Evolutionary conservation across 2,329 filamentous ascomycete genomes (phyloP).

Genomic region (Penicillium sp.): DNA sequence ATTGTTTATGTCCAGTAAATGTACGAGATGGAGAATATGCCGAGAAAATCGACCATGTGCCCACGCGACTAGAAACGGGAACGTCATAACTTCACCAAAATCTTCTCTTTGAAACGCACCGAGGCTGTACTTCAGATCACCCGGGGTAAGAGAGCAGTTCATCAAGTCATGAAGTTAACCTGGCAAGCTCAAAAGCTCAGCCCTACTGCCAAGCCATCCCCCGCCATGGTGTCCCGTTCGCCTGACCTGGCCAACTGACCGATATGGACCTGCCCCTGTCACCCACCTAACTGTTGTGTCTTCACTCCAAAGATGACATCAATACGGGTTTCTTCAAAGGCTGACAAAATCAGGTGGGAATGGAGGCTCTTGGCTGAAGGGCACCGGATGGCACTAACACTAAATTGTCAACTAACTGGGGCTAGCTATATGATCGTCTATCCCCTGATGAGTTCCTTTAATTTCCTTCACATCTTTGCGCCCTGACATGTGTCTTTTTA

Average conservation of each 20-base stretch:
- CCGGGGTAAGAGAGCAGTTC: neutral
- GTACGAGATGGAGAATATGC: neutral
- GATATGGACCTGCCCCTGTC: neutral
- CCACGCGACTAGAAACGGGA: neutral
- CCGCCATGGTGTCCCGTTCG: constrained; percentile 8
- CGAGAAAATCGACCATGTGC: neutral
- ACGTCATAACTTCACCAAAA: neutral
- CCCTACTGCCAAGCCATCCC: constrained; percentile 6
- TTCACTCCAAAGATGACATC: constrained; percentile 2
- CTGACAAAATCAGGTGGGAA: constrained; percentile 14
- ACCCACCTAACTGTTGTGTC: neutral
- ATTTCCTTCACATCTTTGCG: neutral
- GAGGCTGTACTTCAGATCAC: neutral
- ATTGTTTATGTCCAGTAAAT: neutral
- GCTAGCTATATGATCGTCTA: constrained; percentile 22
- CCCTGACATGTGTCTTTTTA: constrained; percentile 5
- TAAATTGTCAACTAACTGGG: constrained; percentile 13
- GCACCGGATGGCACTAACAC: constrained; percentile 16
- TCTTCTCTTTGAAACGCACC: neutral
- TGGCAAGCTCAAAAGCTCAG: neutral
- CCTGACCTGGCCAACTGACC: constrained; percentile 22
- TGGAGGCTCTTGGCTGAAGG: neutral
- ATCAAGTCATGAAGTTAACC: neutral
- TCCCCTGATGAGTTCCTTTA: constrained; percentile 14
- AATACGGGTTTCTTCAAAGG: neutral